Base-by-base conservation (phyloP, 169 alveolate species). In the Plasmodium adleri region DNA sequence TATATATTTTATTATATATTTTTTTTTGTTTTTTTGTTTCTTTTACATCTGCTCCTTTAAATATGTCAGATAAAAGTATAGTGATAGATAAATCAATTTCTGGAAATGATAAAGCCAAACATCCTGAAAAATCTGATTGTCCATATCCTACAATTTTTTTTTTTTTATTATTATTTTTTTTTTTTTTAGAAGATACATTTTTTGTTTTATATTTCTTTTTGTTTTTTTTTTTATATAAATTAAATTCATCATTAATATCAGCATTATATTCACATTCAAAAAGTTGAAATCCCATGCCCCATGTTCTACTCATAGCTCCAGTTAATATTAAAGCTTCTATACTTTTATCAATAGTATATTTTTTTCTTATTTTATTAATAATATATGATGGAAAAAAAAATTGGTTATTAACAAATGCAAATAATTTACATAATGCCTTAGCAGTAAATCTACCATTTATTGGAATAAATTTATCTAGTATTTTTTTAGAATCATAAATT, bases 201-300 rank as follows among this genome's bases (percentile, higher is more conserved):
- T 59, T 32, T 13, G 0, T 60, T 20, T 52, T 64, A 17, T 45
- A 17, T 64, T 45, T 74, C 8, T 26, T 54, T 62, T 75, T 50
- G 4, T 13, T 56, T 22, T 54, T n/a, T 54, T 52, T 22, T 74
- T 15, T 67, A 39, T 15, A 64, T 63, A 72, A 24, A 72, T 22
- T 54, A 58, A 83, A 83, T 20, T 83, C 86, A 47, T 83, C 91
- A 26, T 83, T 83, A 45, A 83, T 87, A 13, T 60, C 60, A 0
- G 54, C 92, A 26, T 47, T 15, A 28, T 83, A 83, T 47, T 85
- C 92, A 60, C 95, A 92, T 28, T 92, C 95, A 49, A 92, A 72
- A 7, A 92, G 59, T 74, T 92, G 95, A 71, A 88, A 88, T 1
- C 95, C 95, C 63, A 92, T 62, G 1, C 93, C 88, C 95, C 95